phyloP scores from a whole-genome alignment of 257 asterid species.

The Gentiana macrophylla region DNA sequence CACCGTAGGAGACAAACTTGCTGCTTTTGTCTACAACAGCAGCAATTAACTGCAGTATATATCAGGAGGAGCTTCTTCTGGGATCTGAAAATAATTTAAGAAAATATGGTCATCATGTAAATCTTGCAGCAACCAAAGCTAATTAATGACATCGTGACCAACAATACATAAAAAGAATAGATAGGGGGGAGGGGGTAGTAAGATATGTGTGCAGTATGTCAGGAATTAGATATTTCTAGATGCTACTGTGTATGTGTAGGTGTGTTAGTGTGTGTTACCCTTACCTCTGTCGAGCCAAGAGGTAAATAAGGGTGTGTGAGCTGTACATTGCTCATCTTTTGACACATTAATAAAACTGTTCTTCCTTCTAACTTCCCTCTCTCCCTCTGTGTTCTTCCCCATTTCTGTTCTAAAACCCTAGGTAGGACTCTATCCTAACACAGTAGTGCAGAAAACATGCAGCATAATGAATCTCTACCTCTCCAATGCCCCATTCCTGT shows the following conservation, averaged over 20 bases:
- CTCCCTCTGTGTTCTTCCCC: neutral
- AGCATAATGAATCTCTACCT: conserved; percentile 29
- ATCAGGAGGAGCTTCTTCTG: conserved; percentile 17
- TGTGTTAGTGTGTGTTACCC: too few relatives aligned
- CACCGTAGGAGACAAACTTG: neutral
- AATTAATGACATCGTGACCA: neutral
- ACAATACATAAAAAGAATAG: neutral
- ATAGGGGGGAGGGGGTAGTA: too few relatives aligned
- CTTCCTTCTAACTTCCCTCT: neutral
- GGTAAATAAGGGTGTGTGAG: too few relatives aligned
- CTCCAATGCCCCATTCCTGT: conserved; percentile 54
- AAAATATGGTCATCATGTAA: neutral
- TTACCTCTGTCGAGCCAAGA: too few relatives aligned
- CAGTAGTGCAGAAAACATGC: neutral
- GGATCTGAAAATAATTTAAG: conserved; percentile 10
- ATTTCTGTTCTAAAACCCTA: too few relatives aligned
- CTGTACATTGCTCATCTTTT: too few relatives aligned
- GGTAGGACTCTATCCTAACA: neutral
- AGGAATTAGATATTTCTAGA: too few relatives aligned
- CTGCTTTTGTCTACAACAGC: neutral
- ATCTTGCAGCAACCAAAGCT: neutral
- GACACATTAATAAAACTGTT: too few relatives aligned
- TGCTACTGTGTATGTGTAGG: too few relatives aligned
- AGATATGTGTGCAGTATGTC: too few relatives aligned
- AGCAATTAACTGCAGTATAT: conserved; percentile 2